A percentile compares a stretch with the other conserved stretches of the same genome.
Evolutionary conservation across 441 rosid genomes (phyloP).

Genomic region (Erodium texanum): DNA sequence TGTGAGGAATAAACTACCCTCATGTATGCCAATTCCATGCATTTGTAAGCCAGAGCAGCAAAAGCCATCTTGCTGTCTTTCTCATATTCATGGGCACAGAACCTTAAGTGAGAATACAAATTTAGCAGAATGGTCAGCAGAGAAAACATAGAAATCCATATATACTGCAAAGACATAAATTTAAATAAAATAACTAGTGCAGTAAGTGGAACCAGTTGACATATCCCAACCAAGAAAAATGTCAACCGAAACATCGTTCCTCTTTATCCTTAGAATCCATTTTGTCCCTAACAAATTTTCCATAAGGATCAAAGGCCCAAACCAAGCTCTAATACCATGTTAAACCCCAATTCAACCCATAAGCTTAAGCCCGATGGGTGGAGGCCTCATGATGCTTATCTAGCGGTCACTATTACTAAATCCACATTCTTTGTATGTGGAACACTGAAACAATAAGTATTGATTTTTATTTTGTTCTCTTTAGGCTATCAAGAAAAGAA

Average conservation of each 20-base stretch:
- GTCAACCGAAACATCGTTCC: neutral
- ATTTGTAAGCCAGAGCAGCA: conserved; percentile 84
- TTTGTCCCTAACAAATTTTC: neutral
- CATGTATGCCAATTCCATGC: conserved; percentile 77
- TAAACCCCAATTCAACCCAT: too few species aligned
- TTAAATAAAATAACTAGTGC: neutral
- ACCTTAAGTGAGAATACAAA: conserved; percentile 28
- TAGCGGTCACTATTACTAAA: too few species aligned
- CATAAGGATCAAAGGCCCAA: neutral
- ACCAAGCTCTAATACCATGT: too few species aligned
- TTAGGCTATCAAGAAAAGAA: neutral
- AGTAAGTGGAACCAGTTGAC: neutral
- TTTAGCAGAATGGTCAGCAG: conserved; percentile 18
- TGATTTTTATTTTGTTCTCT: neutral
- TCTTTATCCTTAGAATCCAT: neutral
- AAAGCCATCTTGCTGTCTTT: conserved; percentile 54
- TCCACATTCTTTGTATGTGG: neutral
- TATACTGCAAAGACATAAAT: too few species aligned
- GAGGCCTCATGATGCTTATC: too few species aligned
- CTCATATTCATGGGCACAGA: conserved; percentile 68
- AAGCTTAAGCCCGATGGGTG: too few species aligned
- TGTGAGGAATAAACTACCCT: conserved; percentile 48
- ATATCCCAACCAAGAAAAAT: neutral
- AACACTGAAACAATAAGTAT: neutral
- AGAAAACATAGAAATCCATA: neutral